phyloP scores from a whole-genome alignment of 2,329 filamentous ascomycete genomes.

The Lachnellula occidentalis region DNA sequence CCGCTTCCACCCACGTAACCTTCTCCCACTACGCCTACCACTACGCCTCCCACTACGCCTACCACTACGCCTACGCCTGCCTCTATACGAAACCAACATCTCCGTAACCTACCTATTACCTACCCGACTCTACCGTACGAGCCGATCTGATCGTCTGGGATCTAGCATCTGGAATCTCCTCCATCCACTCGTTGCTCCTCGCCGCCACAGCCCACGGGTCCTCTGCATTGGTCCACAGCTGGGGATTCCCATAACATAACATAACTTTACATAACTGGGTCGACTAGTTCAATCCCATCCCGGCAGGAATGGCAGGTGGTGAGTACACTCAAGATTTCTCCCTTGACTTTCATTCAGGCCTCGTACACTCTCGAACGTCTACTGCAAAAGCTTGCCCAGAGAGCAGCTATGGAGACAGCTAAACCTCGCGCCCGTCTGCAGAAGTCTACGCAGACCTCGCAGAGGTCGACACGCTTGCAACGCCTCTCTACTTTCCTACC shows the following conservation, averaged over 20 bases:
- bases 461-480: conserved; percentile 6
- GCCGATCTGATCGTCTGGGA: too few relatives aligned
- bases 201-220: too few relatives aligned
- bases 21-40: not conserved
- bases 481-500: conserved; percentile 15
- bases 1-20: not conserved
- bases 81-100: too few relatives aligned
- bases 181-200: too few relatives aligned
- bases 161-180: too few relatives aligned
- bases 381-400: not conserved
- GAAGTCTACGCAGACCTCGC: not conserved
- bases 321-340: not conserved
- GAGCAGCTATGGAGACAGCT: conserved; percentile 1
- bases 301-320: not conserved
- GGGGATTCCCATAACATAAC: not conserved
- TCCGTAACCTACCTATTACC: too few relatives aligned
- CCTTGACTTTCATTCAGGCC: not conserved
- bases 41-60: not conserved
- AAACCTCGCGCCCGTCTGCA: conserved; percentile 1
- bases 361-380: not conserved
- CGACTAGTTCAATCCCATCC: not conserved
- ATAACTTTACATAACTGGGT: not conserved
- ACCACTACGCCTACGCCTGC: not conserved
- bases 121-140: too few relatives aligned
- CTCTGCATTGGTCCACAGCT: too few relatives aligned